phyloP scores from a whole-genome alignment of 140 eudicot species.

The Senecio squalidus region DNA sequence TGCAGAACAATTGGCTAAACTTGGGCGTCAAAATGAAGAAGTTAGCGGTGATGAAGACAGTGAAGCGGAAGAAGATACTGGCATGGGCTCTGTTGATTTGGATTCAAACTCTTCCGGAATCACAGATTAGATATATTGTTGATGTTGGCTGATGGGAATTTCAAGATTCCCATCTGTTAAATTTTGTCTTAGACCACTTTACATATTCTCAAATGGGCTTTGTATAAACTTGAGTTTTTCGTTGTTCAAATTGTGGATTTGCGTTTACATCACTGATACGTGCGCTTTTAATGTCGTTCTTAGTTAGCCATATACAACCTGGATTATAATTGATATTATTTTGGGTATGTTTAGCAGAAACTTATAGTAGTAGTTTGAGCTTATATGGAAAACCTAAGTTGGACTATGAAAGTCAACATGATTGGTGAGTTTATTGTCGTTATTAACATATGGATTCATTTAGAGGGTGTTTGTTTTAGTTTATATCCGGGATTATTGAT shows the following conservation, averaged over 20 bases:
- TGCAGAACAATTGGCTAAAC: conserved; percentile 51
- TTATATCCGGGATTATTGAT: too few relatives aligned
- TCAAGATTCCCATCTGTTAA: conserved; percentile 14
- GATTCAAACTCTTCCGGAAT: conserved; percentile 40
- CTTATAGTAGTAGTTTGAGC: too few relatives aligned
- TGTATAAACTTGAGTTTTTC: conserved; percentile 14
- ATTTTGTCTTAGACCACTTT: conserved; percentile 13
- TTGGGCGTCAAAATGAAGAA: conserved; percentile 44
- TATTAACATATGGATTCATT: too few relatives aligned
- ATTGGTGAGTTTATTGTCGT: too few relatives aligned
- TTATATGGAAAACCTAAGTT: too few relatives aligned
- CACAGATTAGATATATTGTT: conserved; percentile 27
- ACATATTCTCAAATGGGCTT: background rate
- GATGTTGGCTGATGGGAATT: conserved; percentile 11
- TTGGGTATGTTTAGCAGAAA: too few relatives aligned
- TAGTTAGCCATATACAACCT: too few relatives aligned
- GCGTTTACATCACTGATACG: background rate
- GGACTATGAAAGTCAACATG: too few relatives aligned
- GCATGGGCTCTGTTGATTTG: conserved; percentile 59
- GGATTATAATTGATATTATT: too few relatives aligned
- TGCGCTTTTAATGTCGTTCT: too few relatives aligned
- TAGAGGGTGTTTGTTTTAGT: too few relatives aligned
- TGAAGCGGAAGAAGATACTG: conserved; percentile 54
- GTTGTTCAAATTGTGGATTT: background rate
- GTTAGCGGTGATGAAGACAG: conserved; percentile 59